Base-by-base conservation (phyloP, 306 rosid species). In the Lathyrus tuberosus region DNA sequence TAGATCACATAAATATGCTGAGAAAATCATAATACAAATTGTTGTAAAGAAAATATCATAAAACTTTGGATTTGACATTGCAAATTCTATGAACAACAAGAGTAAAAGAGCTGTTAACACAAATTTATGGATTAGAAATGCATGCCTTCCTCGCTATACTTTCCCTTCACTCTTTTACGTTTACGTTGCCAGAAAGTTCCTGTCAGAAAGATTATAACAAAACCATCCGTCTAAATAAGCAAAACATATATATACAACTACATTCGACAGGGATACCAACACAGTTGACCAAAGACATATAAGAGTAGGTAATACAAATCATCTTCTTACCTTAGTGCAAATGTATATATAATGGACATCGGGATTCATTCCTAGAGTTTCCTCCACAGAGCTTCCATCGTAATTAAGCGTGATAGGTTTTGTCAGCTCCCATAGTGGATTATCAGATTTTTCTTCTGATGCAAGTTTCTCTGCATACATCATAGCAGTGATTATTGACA, bases 271-370 rank as follows among this genome's bases (percentile, higher is more conserved):
- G 28, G 43, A 7, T 33, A 31, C 22, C 43, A 31, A 61, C 33
- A 52, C 24, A 15, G 16, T 15, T 63, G 72, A 65, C 40, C 68
- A 71, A 70, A 17, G 35, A 57, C 10, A 35, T 63, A 24, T 4
- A 58, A 53, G 52, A 16, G n/a, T 15, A 47, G 26, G 43, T 41
- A 68, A 43, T 22, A 44, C 16, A 69, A 53, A 65, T 11, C 16
- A 72, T 56, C 20, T 44, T 28, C 43, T 75, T 78, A 80, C 96
- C 97, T 91, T 89, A 2, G 80, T 84, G 78, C 96, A 91, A 58
- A 89, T 61, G 70, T 88, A 91, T 44, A 91, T 85, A 62, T 79
- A 91, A 77, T 88, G 96, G 53, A 91, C 89, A 52, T 91, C 93
- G 10, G 88, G 86, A 67, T 85, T 87, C 66, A 53, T 67, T 72